phyloP scores from a whole-genome alignment of 2,329 filamentous ascomycete species.

The Hypoxylon sp. region DNA sequence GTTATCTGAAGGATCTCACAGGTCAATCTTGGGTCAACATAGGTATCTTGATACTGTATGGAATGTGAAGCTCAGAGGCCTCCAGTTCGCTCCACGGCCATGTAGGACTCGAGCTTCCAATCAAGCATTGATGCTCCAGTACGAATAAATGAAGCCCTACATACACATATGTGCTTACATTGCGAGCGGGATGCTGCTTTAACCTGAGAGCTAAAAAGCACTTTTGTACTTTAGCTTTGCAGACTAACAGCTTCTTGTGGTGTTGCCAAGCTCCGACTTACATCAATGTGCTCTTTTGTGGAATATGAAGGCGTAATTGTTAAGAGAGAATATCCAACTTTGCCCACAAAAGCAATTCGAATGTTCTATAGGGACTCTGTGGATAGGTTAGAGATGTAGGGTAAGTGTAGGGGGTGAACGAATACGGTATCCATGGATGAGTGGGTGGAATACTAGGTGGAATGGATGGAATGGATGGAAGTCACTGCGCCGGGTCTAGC shows the following conservation, averaged over 20 bases:
- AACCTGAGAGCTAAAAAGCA: conserved; percentile 15
- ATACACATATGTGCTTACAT: conserved; percentile 21
- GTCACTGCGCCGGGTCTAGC: conserved; percentile 5
- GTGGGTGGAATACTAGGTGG: too few relatives aligned
- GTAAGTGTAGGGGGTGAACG: not conserved
- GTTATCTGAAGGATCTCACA: conserved; percentile 6
- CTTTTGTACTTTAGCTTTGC: conserved; percentile 3
- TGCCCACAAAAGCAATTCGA: not conserved
- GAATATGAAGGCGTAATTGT: not conserved
- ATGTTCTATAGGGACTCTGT: not conserved
- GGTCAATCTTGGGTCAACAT: not conserved
- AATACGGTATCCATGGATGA: not conserved
- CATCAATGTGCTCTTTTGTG: not conserved
- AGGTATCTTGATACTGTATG: conserved; percentile 4
- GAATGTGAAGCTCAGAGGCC: conserved; percentile 23
- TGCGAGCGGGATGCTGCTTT: conserved; percentile 28
- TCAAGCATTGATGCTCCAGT: conserved; percentile 8
- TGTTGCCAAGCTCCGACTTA: conserved; percentile 14
- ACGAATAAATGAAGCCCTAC: conserved; percentile 12
- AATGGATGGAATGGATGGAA: not conserved
- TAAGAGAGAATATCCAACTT: not conserved
- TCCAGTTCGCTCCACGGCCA: conserved; percentile 13
- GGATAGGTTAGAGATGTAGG: not conserved
- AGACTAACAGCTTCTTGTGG: not conserved
- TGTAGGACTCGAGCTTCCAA: conserved; percentile 8